Base-by-base conservation (phyloP, 1,284 basidiomycete species). In the Caloboletus firmus region DNA sequence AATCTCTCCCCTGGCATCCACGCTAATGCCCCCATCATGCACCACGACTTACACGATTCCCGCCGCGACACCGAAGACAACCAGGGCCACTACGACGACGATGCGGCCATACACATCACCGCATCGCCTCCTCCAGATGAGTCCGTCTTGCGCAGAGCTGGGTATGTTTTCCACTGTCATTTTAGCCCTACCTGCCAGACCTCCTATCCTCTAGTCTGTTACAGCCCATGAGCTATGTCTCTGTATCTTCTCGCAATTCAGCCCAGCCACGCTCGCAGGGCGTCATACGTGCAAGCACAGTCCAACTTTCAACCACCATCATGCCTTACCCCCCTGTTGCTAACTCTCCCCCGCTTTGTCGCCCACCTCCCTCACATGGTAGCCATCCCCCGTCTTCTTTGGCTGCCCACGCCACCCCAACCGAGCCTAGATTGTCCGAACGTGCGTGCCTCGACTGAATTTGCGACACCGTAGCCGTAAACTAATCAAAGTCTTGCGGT, bases 221-320 rank as follows among this genome's bases (percentile, higher is more conserved):
- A 2, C 72, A 71, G 42, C 68, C 74, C 8, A 68, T 66, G 58
- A 76, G 71, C 57, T 73, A 64, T 57, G 68, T 68, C 44, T 65
- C 66, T 20, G 61, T 62, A 17, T 64, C 60, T 51, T 59, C 66
- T 36, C 71, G 70, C 35, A 61, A 59, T 34, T 65, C 63, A 6
- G 59, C 59, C 39, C 61, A 67, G 13, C 73, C 76, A 26, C 84
- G 82, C 59, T 80, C 81, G 0, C 82, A 82, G 56, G 77, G 78
- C 58, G 74, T 77, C 42, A 89, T 90, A 56, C 80, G 87, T n/a
- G 74, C 81, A 30, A 78, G 72, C 60, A 89, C 87, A 0, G 77
- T 89, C 64, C 75, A 83, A 54, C 75, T 90, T 4, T 87, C 86
- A 9, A 77, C 74, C 56, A 76, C 63, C 1, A 10, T 50, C 34